These are phyloP conservation scores for Xylaria intraflava DNA, from an alignment of 495 filamentous ascomycete genomes.

Conservation along the genomic window DNA sequence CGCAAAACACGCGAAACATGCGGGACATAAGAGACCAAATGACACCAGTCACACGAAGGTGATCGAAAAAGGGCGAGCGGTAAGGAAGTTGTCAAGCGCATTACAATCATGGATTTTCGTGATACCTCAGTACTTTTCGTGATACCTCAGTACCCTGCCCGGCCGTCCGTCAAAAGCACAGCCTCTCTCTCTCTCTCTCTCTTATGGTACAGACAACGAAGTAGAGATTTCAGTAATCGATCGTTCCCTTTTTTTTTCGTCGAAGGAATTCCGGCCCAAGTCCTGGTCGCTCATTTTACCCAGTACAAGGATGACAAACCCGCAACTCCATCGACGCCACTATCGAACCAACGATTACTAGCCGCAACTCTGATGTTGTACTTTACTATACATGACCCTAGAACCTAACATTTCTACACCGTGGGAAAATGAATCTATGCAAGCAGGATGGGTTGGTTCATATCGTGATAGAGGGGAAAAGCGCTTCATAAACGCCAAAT, in stretches of 20 bases:
- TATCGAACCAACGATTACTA: conserved; percentile 2
- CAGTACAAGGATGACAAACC: neutral
- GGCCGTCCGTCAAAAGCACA: neutral
- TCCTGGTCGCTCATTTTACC: neutral
- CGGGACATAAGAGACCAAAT: no score
- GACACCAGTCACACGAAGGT: no score
- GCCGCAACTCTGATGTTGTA: conserved; percentile 2
- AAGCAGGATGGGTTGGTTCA: neutral
- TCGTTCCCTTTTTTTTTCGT: neutral
- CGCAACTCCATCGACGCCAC: conserved; percentile 8
- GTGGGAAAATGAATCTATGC: neutral
- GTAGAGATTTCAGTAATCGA: conserved; percentile 10
- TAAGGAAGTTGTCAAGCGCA: neutral
- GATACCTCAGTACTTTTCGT: neutral
- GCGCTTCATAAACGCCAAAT: conserved; percentile 1
- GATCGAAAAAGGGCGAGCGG: neutral
- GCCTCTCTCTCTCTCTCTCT: neutral
- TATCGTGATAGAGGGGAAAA: neutral
- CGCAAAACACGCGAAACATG: no score
- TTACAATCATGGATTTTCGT: neutral
- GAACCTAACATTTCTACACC: neutral
- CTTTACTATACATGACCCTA: neutral
- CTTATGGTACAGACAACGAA: conserved; percentile 5
- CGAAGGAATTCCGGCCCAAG: neutral
- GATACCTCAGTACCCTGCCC: neutral